phyloP scores from a whole-genome alignment of 2,329 filamentous ascomycete species.

The Cercospora sp. region DNA sequence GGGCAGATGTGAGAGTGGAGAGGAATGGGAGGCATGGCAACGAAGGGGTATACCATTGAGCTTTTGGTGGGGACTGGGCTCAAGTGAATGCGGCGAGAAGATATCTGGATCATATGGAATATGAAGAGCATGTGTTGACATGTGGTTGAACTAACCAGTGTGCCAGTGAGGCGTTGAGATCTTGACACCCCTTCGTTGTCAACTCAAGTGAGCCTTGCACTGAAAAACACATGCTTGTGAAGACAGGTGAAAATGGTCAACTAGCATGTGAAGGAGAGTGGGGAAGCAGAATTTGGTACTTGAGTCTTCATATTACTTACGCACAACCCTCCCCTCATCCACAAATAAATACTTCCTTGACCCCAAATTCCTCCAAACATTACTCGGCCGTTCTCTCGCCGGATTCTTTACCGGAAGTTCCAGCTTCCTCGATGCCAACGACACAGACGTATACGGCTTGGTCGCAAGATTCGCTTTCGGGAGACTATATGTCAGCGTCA shows the following conservation, averaged over 20 bases:
- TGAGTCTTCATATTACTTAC: background rate
- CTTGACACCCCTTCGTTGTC: background rate
- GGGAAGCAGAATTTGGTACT: background rate
- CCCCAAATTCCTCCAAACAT: constrained; percentile 12
- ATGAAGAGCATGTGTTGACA: background rate
- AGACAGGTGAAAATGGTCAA: background rate
- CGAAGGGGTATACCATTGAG: constrained; percentile 2
- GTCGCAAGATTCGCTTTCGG: constrained; percentile 10
- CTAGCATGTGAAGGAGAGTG: background rate
- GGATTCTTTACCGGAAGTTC: background rate
- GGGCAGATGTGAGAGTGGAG: background rate
- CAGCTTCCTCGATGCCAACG: background rate
- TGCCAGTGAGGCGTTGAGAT: background rate
- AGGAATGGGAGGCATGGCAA: background rate
- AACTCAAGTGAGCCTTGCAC: background rate
- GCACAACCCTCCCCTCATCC: constrained; percentile 8
- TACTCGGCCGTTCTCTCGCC: background rate
- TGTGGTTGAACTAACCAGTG: background rate
- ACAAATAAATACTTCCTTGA: constrained; percentile 16
- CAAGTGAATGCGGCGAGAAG: constrained; percentile 2
- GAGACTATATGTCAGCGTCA: constrained; percentile 14
- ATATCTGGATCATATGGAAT: background rate
- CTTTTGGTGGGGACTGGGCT: background rate
- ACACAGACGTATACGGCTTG: constrained; percentile 8
- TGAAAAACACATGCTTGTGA: background rate